These are phyloP conservation scores for Gaeumannomyces tritici DNA, from an alignment of 2,329 filamentous ascomycete genomes.

Conservation along the genomic window DNA sequence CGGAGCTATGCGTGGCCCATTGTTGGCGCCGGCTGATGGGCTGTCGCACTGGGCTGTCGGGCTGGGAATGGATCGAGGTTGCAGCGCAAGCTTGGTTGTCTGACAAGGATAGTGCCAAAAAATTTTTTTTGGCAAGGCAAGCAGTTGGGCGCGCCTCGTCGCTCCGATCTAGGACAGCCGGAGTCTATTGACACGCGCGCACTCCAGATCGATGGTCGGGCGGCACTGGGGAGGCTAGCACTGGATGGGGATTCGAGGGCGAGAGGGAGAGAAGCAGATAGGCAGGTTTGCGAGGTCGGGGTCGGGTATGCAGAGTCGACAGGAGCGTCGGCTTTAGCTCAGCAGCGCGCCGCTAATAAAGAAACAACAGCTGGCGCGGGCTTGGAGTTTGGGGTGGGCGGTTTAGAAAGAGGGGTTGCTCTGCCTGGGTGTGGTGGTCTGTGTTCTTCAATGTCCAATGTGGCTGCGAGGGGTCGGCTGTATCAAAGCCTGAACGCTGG, in stretches of 20 bases:
- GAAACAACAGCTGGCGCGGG: background rate
- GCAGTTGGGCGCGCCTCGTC: background rate
- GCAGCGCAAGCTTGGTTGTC: background rate
- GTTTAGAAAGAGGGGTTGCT: conserved; percentile 1
- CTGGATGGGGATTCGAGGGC: background rate
- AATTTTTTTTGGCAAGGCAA: background rate
- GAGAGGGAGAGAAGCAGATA: background rate
- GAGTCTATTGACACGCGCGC: background rate
- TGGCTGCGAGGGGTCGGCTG: background rate
- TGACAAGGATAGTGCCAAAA: background rate
- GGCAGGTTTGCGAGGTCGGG: background rate
- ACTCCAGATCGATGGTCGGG: background rate
- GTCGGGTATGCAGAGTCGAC: background rate
- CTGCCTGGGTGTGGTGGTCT: background rate
- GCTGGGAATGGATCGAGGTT: background rate
- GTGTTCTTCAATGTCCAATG: background rate
- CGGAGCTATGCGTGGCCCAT: conserved; percentile 6
- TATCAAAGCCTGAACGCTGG: background rate
- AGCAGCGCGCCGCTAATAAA: background rate
- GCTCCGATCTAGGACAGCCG: background rate
- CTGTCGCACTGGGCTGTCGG: conserved; percentile 1
- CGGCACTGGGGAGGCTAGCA: background rate
- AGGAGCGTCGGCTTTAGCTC: background rate
- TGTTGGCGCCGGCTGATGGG: conserved; percentile 1
- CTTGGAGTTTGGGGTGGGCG: background rate